Conservation (phyloP, 441 rosid species). For the Eutrema salsugineum region DNA sequence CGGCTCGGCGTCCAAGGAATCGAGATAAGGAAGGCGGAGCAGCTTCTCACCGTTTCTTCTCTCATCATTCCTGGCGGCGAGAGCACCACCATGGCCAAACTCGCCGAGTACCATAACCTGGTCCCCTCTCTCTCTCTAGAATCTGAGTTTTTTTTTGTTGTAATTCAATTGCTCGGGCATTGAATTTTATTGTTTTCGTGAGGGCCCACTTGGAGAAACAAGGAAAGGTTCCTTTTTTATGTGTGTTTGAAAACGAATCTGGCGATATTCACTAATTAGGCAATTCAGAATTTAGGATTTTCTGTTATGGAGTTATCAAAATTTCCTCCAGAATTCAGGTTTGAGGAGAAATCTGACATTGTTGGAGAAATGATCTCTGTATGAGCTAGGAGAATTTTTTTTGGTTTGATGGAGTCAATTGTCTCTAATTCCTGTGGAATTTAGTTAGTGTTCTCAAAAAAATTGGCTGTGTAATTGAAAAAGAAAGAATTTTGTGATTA, state of each 20-base stretch:
- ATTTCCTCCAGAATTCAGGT: neutral
- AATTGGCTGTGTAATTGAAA: neutral
- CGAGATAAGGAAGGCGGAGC: slow-evolving; percentile 86
- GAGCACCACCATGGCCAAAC: slow-evolving; percentile 99
- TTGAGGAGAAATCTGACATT: neutral
- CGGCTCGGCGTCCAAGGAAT: slow-evolving; percentile 84
- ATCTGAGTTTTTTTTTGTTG: neutral
- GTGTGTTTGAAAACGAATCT: neutral
- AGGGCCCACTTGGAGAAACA: slow-evolving; percentile 12
- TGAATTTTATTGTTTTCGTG: neutral
- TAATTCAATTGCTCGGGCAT: neutral
- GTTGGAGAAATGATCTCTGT: neutral
- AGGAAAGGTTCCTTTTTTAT: slow-evolving; percentile 6
- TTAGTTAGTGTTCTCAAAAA: neutral
- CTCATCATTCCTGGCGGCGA: slow-evolving; percentile 97
- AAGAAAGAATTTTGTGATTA: neutral
- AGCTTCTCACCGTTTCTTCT: slow-evolving; percentile 62
- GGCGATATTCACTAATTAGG: neutral
- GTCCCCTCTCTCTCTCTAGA: slow-evolving; percentile 31
- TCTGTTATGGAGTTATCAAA: too few species aligned
- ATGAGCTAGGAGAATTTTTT: neutral
- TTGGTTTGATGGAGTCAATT: neutral
- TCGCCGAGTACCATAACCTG: slow-evolving; percentile 83
- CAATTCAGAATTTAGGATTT: neutral
- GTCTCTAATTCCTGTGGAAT: neutral